Conservation (phyloP, 139 green algal genomes). For the Dunaliella primolecta region DNA sequence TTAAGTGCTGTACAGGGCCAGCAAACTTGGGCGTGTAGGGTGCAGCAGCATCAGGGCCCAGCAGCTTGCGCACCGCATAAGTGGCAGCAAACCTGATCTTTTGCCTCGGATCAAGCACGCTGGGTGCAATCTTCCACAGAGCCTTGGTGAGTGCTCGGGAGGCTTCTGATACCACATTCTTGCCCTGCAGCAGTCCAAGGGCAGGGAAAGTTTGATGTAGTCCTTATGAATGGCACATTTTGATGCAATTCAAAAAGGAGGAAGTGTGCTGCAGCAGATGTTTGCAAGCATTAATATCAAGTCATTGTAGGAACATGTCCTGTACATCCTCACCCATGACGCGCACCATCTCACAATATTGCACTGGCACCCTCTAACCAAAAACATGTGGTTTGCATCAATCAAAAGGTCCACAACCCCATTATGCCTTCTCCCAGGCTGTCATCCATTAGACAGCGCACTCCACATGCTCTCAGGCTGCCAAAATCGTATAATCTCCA, state of each 20-base stretch:
- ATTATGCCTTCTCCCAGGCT: no score
- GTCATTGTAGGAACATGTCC: not conserved
- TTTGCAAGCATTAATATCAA: not conserved
- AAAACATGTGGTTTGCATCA: no score
- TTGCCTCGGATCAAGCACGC: not conserved
- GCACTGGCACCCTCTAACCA: no score
- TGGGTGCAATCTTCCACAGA: slow-evolving; percentile 24
- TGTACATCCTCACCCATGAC: not conserved
- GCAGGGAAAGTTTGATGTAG: no score
- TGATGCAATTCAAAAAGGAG: no score
- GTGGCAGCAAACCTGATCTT: slow-evolving; percentile 6
- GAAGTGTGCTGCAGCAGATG: not conserved
- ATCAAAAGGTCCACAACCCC: no score
- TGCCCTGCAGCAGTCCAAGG: slow-evolving; percentile 2
- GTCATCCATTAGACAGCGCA: no score
- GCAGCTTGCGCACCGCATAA: not conserved
- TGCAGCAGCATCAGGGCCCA: not conserved
- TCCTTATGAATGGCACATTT: no score
- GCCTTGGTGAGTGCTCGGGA: slow-evolving; percentile 40
- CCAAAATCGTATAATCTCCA: no score
- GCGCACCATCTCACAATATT: no score
- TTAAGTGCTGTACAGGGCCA: slow-evolving; percentile 45
- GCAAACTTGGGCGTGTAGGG: slow-evolving; percentile 34
- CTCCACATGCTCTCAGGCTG: no score
- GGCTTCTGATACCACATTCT: slow-evolving; percentile 51